Evolutionary conservation across 768 basidiomycete genomes (phyloP).

Genomic region (Podaxis carcinomalis): DNA sequence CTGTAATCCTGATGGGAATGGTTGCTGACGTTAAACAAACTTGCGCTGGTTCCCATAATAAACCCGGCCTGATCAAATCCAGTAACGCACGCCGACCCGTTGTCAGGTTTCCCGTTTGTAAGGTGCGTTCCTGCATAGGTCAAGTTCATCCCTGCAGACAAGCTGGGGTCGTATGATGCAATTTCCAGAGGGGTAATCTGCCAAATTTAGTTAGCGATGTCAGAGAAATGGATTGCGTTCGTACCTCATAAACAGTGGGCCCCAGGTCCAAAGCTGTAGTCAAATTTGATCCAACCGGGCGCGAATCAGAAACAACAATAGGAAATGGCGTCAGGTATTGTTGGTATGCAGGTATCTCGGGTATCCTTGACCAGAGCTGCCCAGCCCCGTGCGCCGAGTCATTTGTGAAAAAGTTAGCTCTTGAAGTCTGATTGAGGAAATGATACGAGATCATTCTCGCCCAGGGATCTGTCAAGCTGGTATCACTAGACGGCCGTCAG

Average conservation of each 20-base stretch:
- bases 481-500: conserved; percentile 39
- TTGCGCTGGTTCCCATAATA: conserved; percentile 72
- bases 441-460: conserved; percentile 66
- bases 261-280: conserved; percentile 35
- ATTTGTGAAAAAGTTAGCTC: conserved; percentile 56
- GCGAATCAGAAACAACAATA: conserved; percentile 55
- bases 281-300: conserved; percentile 38
- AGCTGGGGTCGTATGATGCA: conserved; percentile 68
- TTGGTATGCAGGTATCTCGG: conserved; percentile 46
- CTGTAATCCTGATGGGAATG: neutral
- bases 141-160: conserved; percentile 67
- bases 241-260: conserved; percentile 56
- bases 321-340: conserved; percentile 58
- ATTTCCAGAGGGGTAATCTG: conserved; percentile 64
- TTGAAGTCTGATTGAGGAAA: conserved; percentile 63
- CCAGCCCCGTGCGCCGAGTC: conserved; percentile 66
- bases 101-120: conserved; percentile 48
- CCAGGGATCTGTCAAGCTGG: conserved; percentile 64
- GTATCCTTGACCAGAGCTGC: conserved; percentile 60
- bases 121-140: conserved; percentile 64
- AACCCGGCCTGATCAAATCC: conserved; percentile 76
- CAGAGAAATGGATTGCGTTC: conserved; percentile 3
- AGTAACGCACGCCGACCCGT: conserved; percentile 57
- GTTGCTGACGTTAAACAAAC: conserved; percentile 53
- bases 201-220: neutral